Evolutionary conservation across 352 stramenopile species (phyloP), one percentile per base, ranked within the genome.

Genomic region (Halophytophthora batemanensis): DNA sequence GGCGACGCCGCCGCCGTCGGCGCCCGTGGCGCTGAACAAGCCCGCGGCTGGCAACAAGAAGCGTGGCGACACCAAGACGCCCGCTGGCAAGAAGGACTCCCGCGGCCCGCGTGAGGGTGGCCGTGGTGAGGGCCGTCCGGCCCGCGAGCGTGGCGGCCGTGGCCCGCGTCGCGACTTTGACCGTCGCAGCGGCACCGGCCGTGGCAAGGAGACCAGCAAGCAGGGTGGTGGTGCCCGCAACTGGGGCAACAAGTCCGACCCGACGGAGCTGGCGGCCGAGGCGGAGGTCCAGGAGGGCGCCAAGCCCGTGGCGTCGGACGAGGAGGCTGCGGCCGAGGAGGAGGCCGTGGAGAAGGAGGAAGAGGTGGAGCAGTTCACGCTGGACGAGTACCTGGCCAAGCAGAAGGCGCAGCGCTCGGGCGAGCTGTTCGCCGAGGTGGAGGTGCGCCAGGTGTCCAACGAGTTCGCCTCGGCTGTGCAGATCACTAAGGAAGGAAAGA

Each of bases 161-260:
- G 74, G 72, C 13, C 72, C 71, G 61, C 80, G 80, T 64, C 92
- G 95, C 36, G 75, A 94, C 45, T 98, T 91, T 50, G 95, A 98
- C 65, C 92, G 95, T 57, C 86, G 90, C 72, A 97, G 86, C 55
- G 95, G 95, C 66, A 98, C 94, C 38, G 95, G 95, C 59, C 92
- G 95, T 71, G 95, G 95, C 66, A 95, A 94, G 63, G 95, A 98
- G 74, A 93, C 90, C 60, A 97, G 89, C 69, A 98, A 98, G 78
- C 82, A 86, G 56, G 95, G 95, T 41, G 93, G 88, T 49, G 95
- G 95, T 68, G 90, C 89, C 56, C 90, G 81, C 75, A 98, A 98
- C 82, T 98, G 95, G 95, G 95, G 95, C 67, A 97, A 98, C 80
- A 81, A 96, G 53, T 72, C 93, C 57, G 91, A 97, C 71, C 89